Percentiles rank a stretch among this genome's conserved stretches.
Conservation (phyloP, 768 basidiomycete genomes). For the Rhizopogon vinicolor region DNA sequence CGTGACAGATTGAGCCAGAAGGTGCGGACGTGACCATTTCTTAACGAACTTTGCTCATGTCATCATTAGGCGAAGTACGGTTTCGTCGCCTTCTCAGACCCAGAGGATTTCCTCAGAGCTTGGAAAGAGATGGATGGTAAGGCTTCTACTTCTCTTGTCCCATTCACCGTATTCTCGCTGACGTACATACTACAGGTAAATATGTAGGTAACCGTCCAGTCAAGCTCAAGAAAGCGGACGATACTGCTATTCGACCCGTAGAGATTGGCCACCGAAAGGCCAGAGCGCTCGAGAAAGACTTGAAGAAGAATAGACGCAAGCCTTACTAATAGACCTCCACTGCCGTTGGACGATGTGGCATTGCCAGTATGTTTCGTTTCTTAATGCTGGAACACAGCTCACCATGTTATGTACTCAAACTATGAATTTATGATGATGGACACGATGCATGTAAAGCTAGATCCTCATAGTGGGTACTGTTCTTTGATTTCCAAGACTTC, state of each 20-base stretch:
- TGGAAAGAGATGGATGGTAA: conserved; percentile 99
- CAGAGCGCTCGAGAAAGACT: conserved; percentile 80
- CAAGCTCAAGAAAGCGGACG: conserved; percentile 91
- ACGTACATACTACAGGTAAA: conserved; percentile 51
- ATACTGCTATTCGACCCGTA: conserved; percentile 80
- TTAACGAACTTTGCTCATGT: not conserved
- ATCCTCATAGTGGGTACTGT: not conserved
- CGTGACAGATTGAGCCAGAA: conserved; percentile 92
- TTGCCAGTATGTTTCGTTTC: conserved; percentile 24
- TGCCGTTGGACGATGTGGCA: not conserved
- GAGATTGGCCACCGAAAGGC: conserved; percentile 94
- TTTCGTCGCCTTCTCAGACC: conserved; percentile 96
- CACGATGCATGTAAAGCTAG: not conserved
- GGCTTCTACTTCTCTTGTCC: conserved; percentile 20
- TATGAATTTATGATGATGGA: not conserved
- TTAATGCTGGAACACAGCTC: conserved; percentile 19
- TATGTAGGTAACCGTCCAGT: conserved; percentile 99
- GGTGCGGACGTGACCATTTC: conserved; percentile 37
- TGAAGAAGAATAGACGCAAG: conserved; percentile 85
- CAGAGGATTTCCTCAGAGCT: conserved; percentile 95
- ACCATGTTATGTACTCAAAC: conserved; percentile 10
- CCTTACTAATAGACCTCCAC: conserved; percentile 53
- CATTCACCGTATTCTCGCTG: not conserved
- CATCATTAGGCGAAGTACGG: conserved; percentile 82
- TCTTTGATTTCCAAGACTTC: not conserved